A percentile compares a stretch with the other conserved stretches of the same genome.
Evolutionary conservation across 2,329 filamentous ascomycete genomes (phyloP).

Genomic region (Aureobasidium vineae): DNA sequence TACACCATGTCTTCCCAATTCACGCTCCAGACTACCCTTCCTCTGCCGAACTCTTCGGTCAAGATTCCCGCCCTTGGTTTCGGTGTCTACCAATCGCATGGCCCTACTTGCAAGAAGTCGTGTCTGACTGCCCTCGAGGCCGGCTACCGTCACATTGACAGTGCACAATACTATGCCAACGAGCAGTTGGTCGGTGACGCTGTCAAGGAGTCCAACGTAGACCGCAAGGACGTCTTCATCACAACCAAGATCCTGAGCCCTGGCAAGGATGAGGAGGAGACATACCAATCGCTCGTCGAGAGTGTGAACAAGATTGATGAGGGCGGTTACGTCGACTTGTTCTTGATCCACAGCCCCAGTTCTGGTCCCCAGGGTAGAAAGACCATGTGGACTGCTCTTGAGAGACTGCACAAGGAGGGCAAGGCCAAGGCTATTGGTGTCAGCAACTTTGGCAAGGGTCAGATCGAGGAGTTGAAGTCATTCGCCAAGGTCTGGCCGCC

Average conservation of each 20-base stretch:
- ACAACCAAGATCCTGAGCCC: slow-evolving; percentile 67
- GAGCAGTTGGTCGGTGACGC: slow-evolving; percentile 66
- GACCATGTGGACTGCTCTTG: slow-evolving; percentile 65
- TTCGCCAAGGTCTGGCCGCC: slow-evolving; percentile 68
- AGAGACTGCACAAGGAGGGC: slow-evolving; percentile 60
- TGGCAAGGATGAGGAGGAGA: slow-evolving; percentile 55
- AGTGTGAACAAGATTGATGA: slow-evolving; percentile 63
- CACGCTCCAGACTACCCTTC: slow-evolving; percentile 49
- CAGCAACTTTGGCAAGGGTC: slow-evolving; percentile 66
- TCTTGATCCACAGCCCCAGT: slow-evolving; percentile 66
- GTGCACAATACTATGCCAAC: slow-evolving; percentile 69
- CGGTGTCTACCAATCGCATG: slow-evolving; percentile 63
- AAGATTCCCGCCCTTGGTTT: slow-evolving; percentile 67
- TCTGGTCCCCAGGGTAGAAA: slow-evolving; percentile 56
- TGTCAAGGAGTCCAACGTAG: slow-evolving; percentile 56
- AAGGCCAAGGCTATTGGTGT: slow-evolving; percentile 66
- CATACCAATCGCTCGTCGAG: slow-evolving; percentile 58
- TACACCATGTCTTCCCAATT: slow-evolving; percentile 37
- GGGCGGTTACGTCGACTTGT: slow-evolving; percentile 66
- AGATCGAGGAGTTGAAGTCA: slow-evolving; percentile 66
- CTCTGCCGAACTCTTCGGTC: slow-evolving; percentile 51
- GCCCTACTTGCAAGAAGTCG: slow-evolving; percentile 56
- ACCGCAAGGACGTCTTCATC: slow-evolving; percentile 62
- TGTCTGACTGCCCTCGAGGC: slow-evolving; percentile 57
- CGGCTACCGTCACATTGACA: slow-evolving; percentile 65